Base-by-base conservation (phyloP, 148 eudicot genomes). In the Beta vulgaris region DNA sequence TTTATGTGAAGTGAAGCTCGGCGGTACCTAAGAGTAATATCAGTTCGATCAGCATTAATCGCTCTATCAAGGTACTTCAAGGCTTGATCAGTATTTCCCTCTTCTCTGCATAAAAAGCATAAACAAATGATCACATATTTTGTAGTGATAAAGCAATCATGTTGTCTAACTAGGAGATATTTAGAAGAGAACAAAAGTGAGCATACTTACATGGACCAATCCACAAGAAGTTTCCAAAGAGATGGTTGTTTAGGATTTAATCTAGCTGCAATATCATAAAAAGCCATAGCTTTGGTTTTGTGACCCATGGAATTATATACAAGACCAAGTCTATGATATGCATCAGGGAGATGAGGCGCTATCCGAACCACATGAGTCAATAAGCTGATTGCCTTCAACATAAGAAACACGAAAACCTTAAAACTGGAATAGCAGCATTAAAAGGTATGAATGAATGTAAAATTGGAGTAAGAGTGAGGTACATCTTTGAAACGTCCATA, bases 1-100 rank as follows among this genome's bases (percentile, higher is more conserved):
- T 94, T 88, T 78, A 88, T 59, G 78, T 36, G 90, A 35, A 87
- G 85, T 25, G 89, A 84, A 83, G 98, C 98, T 54, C 85, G 88
- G 26, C 61, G 75, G 81, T 84, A 79, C 71, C 76, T 82, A 46
- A 91, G 97, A 68, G 80, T 73, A 72, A 84, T 73, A 84, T 94
- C 93, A 72, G 68, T 77, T 46, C 93, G 97, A 82, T 94, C 95
- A 68, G 97, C 93, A 68, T 71, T 82, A 74, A 94, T 91, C 58
- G 98, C 98, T 81, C 88, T 91, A n/a, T 78, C 67, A 69, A 94
- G 91, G 78, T 91, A 90, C 68, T 84, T 82, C 85, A 87, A 84
- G 14, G 97, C 91, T 78, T 87, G 95, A 61, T 78, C 87, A 34
- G 63, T 81, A 81, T 94, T 77, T 46, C 87, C 93, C 80, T 81